Base-by-base conservation (phyloP, 257 asterid species). In the Eustoma russellianum region DNA sequence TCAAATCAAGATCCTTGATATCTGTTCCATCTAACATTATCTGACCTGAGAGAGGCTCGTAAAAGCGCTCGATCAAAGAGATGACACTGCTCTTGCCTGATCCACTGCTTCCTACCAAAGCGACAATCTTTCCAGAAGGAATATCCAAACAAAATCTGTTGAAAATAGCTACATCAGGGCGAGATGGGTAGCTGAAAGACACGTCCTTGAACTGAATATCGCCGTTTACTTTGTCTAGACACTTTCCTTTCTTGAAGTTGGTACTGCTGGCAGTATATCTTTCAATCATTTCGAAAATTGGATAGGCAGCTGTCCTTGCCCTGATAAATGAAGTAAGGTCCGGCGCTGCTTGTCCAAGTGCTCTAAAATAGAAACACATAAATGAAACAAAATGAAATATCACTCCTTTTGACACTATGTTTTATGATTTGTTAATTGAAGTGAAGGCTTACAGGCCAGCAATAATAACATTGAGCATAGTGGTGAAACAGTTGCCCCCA, bases 381-480 rank as follows among this genome's bases (percentile, higher is more conserved):
- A 38, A 38, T 2, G 9, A 38, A 38, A 38, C 1, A 2, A 11
- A 38, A 38, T 38, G 43, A 38, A 38, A 38, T 11, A 7, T 7
- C 43, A 38, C 43, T 38, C 43, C 9, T 38, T 38, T 38, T 7
- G 12, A 11, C 7, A 38, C 30, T 24, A 24, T 24, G 30, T 2
- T 24, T 24, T 24, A 24, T 24, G 30, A 38, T 38, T 38, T 38
- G 7, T 38, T 38, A 11, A 38, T 55, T 24, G 53, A 48, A 53
- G 16, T 16, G 73, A 44, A 49, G 9, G 54, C 96, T 78, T 72
- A 90, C 95, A 92, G 72, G 79, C 99, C 99, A 59, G 99, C 77
- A 41, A 92, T 85, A 50, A 92, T 97, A 50, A 92, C 99, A 61
- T 88, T 92, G 88, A 88, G 88, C 95, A 92, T 88, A n/a, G 99